Conservation (phyloP, 208 protist species). For the Wallacemonas sp. region DNA sequence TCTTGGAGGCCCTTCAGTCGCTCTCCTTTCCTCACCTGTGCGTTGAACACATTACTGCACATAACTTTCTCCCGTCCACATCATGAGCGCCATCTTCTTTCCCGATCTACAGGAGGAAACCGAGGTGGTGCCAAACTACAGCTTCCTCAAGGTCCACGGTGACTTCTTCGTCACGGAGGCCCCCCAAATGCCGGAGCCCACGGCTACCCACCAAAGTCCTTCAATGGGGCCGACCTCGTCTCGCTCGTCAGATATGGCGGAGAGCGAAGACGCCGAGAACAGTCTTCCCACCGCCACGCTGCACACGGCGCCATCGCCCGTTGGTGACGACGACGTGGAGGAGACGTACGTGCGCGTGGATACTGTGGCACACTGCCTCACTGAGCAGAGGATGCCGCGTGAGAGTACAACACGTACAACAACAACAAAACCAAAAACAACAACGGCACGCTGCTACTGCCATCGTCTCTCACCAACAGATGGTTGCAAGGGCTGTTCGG, state of each 20-base stretch:
- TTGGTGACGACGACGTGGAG: background rate
- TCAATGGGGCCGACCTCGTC: constrained; percentile 13
- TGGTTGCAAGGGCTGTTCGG: background rate
- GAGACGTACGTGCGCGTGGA: background rate
- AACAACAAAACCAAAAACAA: too few species aligned
- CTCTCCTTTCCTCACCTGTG: background rate
- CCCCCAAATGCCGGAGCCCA: background rate
- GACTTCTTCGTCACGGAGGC: background rate
- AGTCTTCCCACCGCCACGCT: background rate
- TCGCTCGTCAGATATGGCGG: background rate
- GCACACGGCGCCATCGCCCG: background rate
- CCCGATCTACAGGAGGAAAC: background rate
- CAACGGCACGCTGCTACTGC: constrained; percentile 10
- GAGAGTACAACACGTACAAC: background rate
- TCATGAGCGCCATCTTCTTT: background rate
- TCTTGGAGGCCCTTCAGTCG: background rate
- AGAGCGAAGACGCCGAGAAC: background rate
- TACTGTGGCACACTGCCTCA: background rate
- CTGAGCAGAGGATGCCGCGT: background rate
- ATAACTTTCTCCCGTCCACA: background rate
- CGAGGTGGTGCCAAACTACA: constrained; percentile 11
- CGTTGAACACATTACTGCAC: too few species aligned
- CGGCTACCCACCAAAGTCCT: background rate
- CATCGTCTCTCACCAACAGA: background rate
- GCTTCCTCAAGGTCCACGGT: constrained; percentile 8